Evolutionary conservation across 1,139 yeast species (phyloP).

Genomic region (Suhomyces choctaworum): DNA sequence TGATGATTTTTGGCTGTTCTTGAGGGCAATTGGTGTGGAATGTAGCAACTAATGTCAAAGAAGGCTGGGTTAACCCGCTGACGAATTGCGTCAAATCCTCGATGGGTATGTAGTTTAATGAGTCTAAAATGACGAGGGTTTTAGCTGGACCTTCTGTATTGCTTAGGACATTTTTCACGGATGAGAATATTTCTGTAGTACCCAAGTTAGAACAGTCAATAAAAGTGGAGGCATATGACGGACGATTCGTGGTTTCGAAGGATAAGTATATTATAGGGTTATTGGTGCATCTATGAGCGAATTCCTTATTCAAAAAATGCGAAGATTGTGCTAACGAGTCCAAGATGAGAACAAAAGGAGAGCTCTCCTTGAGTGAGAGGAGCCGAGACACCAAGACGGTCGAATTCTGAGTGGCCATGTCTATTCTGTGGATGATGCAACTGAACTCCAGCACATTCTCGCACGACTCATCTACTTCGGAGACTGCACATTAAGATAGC

Average conservation of each 20-base stretch:
- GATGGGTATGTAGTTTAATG: conserved; percentile 59
- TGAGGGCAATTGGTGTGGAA: conserved; percentile 56
- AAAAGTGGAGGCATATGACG: conserved; percentile 50
- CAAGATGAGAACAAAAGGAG: conserved; percentile 68
- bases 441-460: not conserved
- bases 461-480: conserved; percentile 19
- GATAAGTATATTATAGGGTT: conserved; percentile 52
- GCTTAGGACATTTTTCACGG: conserved; percentile 24
- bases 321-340: conserved; percentile 77
- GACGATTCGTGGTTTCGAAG: conserved; percentile 59
- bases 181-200: conserved; percentile 23
- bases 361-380: conserved; percentile 63
- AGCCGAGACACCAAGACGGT: conserved; percentile 61
- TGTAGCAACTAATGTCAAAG: conserved; percentile 55
- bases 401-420: conserved; percentile 53
- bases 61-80: conserved; percentile 54
- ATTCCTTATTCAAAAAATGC: conserved; percentile 53
- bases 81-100: conserved; percentile 54
- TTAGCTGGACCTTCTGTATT: conserved; percentile 18
- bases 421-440: too few species aligned
- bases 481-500: not conserved
- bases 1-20: conserved; percentile 21
- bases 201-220: conserved; percentile 44
- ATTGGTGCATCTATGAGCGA: conserved; percentile 41
- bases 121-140: conserved; percentile 58